Percentiles rank a stretch among this genome's conserved stretches.
phyloP scores from a whole-genome alignment of 208 protist species.

The Leishmania tarentolae region DNA sequence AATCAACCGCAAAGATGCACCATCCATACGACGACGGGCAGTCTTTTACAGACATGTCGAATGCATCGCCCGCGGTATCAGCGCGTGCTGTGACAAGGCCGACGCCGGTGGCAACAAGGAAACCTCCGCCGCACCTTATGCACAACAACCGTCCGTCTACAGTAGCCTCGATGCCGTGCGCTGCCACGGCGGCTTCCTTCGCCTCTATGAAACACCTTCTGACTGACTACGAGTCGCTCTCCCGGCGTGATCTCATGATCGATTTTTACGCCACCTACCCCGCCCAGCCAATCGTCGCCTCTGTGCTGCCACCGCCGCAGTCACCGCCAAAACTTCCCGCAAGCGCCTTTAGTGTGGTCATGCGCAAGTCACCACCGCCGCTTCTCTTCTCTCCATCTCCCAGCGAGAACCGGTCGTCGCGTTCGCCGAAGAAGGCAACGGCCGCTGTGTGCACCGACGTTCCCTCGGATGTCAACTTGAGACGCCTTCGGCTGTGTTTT shows the following conservation, averaged over 20 bases:
- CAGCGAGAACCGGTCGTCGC: not conserved
- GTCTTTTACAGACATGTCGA: not conserved
- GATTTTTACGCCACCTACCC: conserved; percentile 48
- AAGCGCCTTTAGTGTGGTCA: not conserved
- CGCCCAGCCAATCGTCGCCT: not conserved
- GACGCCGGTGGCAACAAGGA: too few species aligned
- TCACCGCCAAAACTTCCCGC: not conserved
- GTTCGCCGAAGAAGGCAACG: not conserved
- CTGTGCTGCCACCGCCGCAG: not conserved
- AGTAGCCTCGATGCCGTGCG: not conserved
- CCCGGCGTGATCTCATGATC: conserved; percentile 35
- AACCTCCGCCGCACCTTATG: not conserved
- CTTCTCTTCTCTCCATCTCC: not conserved
- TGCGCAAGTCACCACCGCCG: conserved; percentile 1
- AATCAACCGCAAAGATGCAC: not conserved
- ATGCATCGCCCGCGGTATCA: not conserved
- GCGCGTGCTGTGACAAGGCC: not conserved
- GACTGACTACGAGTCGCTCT: conserved; percentile 33
- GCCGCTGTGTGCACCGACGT: too few species aligned
- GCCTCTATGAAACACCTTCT: conserved; percentile 22
- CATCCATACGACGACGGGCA: conserved; percentile 5
- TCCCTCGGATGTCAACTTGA: not conserved
- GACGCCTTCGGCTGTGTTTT: conserved; percentile 16
- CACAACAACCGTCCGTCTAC: not conserved
- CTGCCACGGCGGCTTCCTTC: not conserved